Evolutionary conservation across 2,329 filamentous ascomycete species (phyloP).

Genomic region (Lithohypha guttulata): DNA sequence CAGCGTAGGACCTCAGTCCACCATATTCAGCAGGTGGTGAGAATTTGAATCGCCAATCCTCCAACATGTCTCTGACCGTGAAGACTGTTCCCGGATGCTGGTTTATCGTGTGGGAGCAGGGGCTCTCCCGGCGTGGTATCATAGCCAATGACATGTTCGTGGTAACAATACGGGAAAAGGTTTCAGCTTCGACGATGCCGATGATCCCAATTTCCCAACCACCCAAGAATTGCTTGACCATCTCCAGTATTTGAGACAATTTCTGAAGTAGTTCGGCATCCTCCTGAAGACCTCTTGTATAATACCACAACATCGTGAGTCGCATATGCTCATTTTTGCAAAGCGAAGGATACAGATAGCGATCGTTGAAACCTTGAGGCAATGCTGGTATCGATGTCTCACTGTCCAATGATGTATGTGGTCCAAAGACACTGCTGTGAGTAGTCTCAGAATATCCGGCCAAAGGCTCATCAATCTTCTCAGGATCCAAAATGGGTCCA

Average conservation of each 20-base stretch:
- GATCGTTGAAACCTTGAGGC: constrained; percentile 19
- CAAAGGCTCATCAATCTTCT: background rate
- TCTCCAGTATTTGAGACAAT: constrained; percentile 33
- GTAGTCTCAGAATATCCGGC: background rate
- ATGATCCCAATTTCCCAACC: constrained; percentile 40
- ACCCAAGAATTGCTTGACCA: constrained; percentile 33
- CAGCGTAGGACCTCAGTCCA: constrained; percentile 34
- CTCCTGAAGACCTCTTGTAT: constrained; percentile 31
- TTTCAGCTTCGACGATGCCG: constrained; percentile 34
- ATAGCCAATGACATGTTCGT: constrained; percentile 33
- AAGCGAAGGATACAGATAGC: constrained; percentile 28
- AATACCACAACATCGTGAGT: constrained; percentile 36
- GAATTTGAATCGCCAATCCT: constrained; percentile 36
- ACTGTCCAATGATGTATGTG: background rate
- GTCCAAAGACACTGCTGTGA: background rate
- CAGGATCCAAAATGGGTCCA: background rate
- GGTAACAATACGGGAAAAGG: constrained; percentile 35
- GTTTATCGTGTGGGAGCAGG: constrained; percentile 37
- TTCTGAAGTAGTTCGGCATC: constrained; percentile 33
- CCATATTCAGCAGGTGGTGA: constrained; percentile 33
- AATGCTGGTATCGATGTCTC: constrained; percentile 3
- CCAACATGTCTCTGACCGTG: constrained; percentile 31
- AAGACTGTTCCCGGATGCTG: constrained; percentile 30
- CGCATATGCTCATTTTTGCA: constrained; percentile 29
- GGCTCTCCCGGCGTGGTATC: constrained; percentile 36